Percentiles rank a stretch among this genome's conserved stretches.
Evolutionary conservation across 1,139 yeast species (phyloP).

Genomic region (Hansenula lynferdii): DNA sequence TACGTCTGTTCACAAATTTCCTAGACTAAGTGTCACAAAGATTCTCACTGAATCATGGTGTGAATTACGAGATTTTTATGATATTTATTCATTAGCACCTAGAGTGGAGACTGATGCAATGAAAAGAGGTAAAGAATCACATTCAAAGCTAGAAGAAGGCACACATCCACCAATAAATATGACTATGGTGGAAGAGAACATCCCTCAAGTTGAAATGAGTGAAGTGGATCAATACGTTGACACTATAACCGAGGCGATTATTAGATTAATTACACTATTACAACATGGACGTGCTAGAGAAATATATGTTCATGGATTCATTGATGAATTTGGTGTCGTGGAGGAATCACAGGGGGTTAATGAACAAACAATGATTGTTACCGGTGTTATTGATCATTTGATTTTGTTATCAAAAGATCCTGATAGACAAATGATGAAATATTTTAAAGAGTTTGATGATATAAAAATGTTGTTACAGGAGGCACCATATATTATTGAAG

Average conservation of each 20-base stretch:
- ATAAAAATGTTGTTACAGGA: no score
- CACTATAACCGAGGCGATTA: constrained; percentile 32
- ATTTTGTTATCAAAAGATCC: constrained; percentile 20
- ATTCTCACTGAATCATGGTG: constrained; percentile 48
- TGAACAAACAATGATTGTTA: constrained; percentile 36
- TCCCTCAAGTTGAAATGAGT: constrained; percentile 21
- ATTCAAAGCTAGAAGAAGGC: constrained; percentile 35
- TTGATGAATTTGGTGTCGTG: constrained; percentile 31
- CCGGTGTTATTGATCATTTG: constrained; percentile 61
- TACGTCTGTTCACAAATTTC: constrained; percentile 14
- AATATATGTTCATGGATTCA: constrained; percentile 49
- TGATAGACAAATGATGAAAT: constrained; percentile 24
- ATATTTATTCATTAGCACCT: constrained; percentile 35
- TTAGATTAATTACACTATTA: constrained; percentile 35
- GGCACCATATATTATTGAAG: no score
- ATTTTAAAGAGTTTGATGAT: constrained; percentile 23
- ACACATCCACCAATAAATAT: constrained; percentile 32
- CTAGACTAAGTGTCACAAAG: constrained; percentile 43
- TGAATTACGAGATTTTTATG: constrained; percentile 42
- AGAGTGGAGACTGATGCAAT: constrained; percentile 30
- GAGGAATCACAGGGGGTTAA: constrained; percentile 16
- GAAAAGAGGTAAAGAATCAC: constrained; percentile 37
- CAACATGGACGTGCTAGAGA: constrained; percentile 54
- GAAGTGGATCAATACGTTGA: constrained; percentile 25
- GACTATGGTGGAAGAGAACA: constrained; percentile 17